These are phyloP conservation scores for Malus sylvestris DNA, from an alignment of 306 rosid genomes.

Conservation along the genomic window DNA sequence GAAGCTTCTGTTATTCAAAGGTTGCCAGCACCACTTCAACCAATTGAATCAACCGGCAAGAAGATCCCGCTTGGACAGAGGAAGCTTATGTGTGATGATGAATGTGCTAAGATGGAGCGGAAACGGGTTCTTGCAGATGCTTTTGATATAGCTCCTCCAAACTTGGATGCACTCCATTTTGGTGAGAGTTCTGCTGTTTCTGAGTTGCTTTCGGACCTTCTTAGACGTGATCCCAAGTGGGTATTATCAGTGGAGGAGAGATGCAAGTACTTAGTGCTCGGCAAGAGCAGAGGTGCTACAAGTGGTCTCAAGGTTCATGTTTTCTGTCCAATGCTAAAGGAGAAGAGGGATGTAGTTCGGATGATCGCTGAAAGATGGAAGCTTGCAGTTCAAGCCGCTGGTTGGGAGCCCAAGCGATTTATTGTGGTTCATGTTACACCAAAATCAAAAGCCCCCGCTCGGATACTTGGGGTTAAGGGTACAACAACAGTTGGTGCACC, in stretches of 20 bases:
- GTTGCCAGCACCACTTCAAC: slow-evolving; percentile 64
- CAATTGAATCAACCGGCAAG: slow-evolving; percentile 52
- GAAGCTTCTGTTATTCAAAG: slow-evolving; percentile 71
- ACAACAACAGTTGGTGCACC: slow-evolving; percentile 34
- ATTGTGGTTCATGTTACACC: slow-evolving; percentile 60
- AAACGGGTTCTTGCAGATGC: slow-evolving; percentile 92
- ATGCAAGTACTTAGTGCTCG: slow-evolving; percentile 79
- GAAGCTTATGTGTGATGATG: slow-evolving; percentile 81
- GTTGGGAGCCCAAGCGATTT: slow-evolving; percentile 95
- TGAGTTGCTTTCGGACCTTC: slow-evolving; percentile 58
- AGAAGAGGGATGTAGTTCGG: slow-evolving; percentile 76
- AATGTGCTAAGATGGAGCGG: slow-evolving; percentile 82
- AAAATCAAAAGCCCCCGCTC: slow-evolving; percentile 73
- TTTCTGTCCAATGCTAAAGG: slow-evolving; percentile 82
- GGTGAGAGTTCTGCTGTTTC: slow-evolving; percentile 54
- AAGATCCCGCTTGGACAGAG: slow-evolving; percentile 78
- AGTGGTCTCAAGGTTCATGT: slow-evolving; percentile 70
- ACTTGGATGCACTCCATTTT: slow-evolving; percentile 76
- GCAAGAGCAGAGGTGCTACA: slow-evolving; percentile 56
- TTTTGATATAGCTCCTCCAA: slow-evolving; percentile 61
- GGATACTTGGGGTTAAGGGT: slow-evolving; percentile 78
- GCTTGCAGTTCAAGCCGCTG: slow-evolving; percentile 63
- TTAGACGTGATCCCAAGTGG: slow-evolving; percentile 85
- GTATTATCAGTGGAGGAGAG: slow-evolving; percentile 88
- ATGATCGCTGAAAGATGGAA: slow-evolving; percentile 89